A percentile compares a stretch with the other conserved stretches of the same genome.
Evolutionary conservation across 2,329 filamentous ascomycete species (phyloP).

Genomic region (Fonsecaea nubica): DNA sequence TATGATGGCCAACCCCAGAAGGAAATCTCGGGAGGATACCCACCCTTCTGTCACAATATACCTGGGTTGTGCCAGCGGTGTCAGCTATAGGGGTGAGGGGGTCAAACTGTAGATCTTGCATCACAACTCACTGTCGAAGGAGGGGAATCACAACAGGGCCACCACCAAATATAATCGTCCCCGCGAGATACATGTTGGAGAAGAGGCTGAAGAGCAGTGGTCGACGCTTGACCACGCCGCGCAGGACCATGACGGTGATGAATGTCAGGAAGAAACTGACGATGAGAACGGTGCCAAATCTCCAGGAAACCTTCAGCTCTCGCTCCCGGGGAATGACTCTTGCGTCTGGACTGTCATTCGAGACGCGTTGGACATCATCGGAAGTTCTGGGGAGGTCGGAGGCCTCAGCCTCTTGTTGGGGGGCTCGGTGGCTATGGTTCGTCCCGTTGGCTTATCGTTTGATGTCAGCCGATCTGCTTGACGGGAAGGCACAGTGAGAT

Average conservation of each 20-base stretch:
- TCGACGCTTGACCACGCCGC: slow-evolving; percentile 47
- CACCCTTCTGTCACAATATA: slow-evolving; percentile 71
- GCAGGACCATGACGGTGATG: slow-evolving; percentile 60
- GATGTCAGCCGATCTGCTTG: background rate
- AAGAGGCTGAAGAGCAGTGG: slow-evolving; percentile 67
- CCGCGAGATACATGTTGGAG: slow-evolving; percentile 75
- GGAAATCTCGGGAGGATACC: slow-evolving; percentile 73
- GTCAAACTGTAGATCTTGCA: background rate
- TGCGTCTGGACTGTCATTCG: background rate
- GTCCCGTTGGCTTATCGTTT: background rate
- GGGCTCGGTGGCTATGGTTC: background rate
- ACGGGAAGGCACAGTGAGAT: too few species aligned
- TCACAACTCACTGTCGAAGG: slow-evolving; percentile 48
- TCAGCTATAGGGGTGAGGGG: background rate
- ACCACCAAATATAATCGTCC: slow-evolving; percentile 71
- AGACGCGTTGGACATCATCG: background rate
- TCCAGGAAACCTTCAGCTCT: slow-evolving; percentile 44
- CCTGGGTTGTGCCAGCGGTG: slow-evolving; percentile 44
- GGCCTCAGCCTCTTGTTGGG: background rate
- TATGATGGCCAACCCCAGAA: slow-evolving; percentile 74
- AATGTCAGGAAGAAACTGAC: slow-evolving; percentile 64
- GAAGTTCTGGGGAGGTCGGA: background rate
- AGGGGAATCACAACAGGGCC: slow-evolving; percentile 71
- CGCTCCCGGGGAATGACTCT: slow-evolving; percentile 12
- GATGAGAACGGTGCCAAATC: slow-evolving; percentile 49